phyloP scores from a whole-genome alignment of 306 rosid species.

The Adenanthera pavonina region DNA sequence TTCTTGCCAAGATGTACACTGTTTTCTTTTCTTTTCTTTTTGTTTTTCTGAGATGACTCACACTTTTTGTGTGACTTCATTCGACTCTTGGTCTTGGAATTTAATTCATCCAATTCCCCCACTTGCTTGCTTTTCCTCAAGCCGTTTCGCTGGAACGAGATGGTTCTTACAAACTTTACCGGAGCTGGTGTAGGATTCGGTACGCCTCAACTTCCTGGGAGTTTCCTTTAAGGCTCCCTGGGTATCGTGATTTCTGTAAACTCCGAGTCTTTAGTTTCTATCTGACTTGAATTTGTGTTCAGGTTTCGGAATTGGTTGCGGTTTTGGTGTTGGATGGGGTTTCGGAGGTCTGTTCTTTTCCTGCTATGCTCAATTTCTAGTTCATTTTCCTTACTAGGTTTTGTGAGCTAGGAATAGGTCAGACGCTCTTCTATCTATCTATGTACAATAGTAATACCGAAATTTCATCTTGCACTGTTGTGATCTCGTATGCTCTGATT shows the following conservation, averaged over 20 bases:
- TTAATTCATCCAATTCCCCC: too few relatives aligned
- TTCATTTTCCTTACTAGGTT: conserved; percentile 36
- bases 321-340: conserved; percentile 97
- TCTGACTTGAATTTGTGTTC: conserved; percentile 3
- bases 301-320: conserved; percentile 97
- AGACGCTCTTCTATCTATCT: not conserved
- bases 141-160: conserved; percentile 33
- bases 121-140: not conserved
- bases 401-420: not conserved
- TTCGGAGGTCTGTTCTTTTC: conserved; percentile 76
- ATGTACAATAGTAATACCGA: not conserved
- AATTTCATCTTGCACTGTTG: not conserved
- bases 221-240: not conserved
- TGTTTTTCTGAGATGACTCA: too few relatives aligned
- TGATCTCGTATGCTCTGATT: not conserved
- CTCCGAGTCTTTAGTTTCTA: conserved; percentile 6
- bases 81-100: not conserved
- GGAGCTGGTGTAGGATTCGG: conserved; percentile 95
- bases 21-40: too few relatives aligned
- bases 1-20: not conserved
- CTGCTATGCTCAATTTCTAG: not conserved
- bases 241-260: not conserved
- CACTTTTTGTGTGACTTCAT: not conserved
- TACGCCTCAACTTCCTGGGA: conserved; percentile 32
- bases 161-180: conserved; percentile 84